Evolutionary conservation across 2,329 filamentous ascomycete genomes (phyloP), one percentile per base, ranked within the genome.

Genomic region (Aspergillus ibericus): DNA sequence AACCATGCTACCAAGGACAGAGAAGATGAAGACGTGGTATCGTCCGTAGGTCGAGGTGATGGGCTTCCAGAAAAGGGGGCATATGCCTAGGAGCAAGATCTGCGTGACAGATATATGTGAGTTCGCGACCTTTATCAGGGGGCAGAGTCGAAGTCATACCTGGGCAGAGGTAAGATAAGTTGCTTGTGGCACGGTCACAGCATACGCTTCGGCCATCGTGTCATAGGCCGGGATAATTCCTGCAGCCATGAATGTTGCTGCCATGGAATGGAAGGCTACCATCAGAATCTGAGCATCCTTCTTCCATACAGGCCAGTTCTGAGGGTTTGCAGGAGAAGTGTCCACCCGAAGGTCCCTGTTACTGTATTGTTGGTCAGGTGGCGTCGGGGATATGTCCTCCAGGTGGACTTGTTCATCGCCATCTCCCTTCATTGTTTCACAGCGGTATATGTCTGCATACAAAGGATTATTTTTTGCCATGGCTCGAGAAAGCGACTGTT

Each of bases 61-160:
- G 0, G 83, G 83, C 32, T 78, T 78, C 83, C 83, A 85, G 63
- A 85, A 76, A 0, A 86, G 70, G 0, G 83, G 82, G 0, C 76
- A 77, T 3, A 74, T 75, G 1, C 83, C 82, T 2, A 84, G 72
- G 10, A 85, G 76, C 7, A 80, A 77, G 35, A 85, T 85, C 67
- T 70, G 53, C 22, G 29, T 9, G 10, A n/a, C n/a, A 1, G 22
- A 18, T 18, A 18, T n/a, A 5, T 32, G 35, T 40, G n/a, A 38
- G 35, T 18, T 15, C 3, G 9, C 9, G 25, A 16, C 12, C 22
- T 18, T 10, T 13, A 4, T 18, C 8, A 29, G 15, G 7, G 7
- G 3, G 8, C 6, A 16, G 1, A 32, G 15, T 29, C 4, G 6
- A 34, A 29, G 27, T 55, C 63, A 27, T 57, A 68, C 68, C 59